phyloP scores from a whole-genome alignment of 805 yeast species.

The Grigorovia transvaalensis region DNA sequence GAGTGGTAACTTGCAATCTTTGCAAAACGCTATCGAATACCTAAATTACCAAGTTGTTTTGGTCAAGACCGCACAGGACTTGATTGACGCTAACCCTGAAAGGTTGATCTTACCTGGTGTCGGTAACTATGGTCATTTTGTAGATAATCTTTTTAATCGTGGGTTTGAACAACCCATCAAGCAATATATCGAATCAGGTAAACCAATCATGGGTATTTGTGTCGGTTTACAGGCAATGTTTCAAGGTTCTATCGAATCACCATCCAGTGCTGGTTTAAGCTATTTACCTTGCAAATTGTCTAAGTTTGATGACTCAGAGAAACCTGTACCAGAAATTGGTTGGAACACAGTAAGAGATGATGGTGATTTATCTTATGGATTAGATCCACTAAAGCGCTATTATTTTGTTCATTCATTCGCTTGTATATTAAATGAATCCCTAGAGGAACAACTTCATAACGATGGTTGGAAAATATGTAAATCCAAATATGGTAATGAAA shows the following conservation, averaged over 20 bases:
- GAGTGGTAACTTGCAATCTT: conserved; percentile 86
- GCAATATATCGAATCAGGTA: conserved; percentile 62
- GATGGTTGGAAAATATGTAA: conserved; percentile 63
- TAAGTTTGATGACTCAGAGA: conserved; percentile 48
- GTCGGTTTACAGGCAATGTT: conserved; percentile 90
- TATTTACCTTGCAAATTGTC: conserved; percentile 42
- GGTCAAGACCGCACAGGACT: conserved; percentile 50
- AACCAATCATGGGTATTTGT: conserved; percentile 92
- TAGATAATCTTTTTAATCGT: conserved; percentile 51
- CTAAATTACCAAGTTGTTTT: conserved; percentile 62
- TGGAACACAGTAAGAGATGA: conserved; percentile 57
- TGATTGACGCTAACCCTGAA: conserved; percentile 36
- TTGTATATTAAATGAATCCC: conserved; percentile 42
- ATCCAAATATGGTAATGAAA: conserved; percentile 67
- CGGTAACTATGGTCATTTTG: conserved; percentile 93
- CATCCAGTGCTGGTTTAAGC: conserved; percentile 51
- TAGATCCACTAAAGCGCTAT: conserved; percentile 60
- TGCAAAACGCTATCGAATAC: conserved; percentile 72
- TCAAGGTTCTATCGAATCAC: conserved; percentile 62
- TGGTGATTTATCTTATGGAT: conserved; percentile 40
- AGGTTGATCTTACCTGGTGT: conserved; percentile 86
- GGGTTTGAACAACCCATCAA: conserved; percentile 57
- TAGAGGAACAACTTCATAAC: conserved; percentile 24
- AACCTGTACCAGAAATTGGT: conserved; percentile 94
- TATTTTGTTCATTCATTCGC: conserved; percentile 96